These are phyloP conservation scores for Collybiopsis luxurians DNA, from an alignment of 768 basidiomycete genomes.

Conservation along the genomic window DNA sequence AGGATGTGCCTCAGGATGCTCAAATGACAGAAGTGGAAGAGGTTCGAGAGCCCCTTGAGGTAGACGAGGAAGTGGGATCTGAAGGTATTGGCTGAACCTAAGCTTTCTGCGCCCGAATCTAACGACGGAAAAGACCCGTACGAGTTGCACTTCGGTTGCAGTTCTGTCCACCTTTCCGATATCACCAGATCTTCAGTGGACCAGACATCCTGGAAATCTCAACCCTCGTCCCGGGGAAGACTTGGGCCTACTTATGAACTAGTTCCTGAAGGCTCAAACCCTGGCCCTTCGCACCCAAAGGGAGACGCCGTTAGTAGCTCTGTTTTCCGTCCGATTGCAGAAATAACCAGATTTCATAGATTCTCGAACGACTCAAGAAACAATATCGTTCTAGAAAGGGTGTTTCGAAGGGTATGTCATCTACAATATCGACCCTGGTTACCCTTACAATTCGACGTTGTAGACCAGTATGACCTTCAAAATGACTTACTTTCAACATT, in stretches of 20 bases:
- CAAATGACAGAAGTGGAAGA: conserved; percentile 19
- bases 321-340: background rate
- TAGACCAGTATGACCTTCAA: conserved; percentile 56
- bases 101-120: conserved; percentile 6
- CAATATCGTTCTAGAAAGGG: conserved; percentile 55
- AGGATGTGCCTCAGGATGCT: conserved; percentile 11
- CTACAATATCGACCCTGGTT: background rate
- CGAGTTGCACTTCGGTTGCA: conserved; percentile 72
- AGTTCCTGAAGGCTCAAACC: conserved; percentile 38
- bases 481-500: conserved; percentile 65
- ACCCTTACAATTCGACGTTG: conserved; percentile 7
- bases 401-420: conserved; percentile 48
- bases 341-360: conserved; percentile 28
- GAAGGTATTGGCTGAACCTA: conserved; percentile 21
- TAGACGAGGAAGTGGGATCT: conserved; percentile 22
- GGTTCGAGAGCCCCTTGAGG: conserved; percentile 7
- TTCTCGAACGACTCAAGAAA: conserved; percentile 52
- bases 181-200: conserved; percentile 51
- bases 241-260: conserved; percentile 56
- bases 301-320: conserved; percentile 19
- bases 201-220: conserved; percentile 52
- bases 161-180: conserved; percentile 50
- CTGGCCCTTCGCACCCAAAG: conserved; percentile 19
- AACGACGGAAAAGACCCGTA: conserved; percentile 43
- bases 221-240: conserved; percentile 48